These are phyloP conservation scores for Capsicum pubescens DNA, from an alignment of 257 asterid genomes.

Conservation along the genomic window DNA sequence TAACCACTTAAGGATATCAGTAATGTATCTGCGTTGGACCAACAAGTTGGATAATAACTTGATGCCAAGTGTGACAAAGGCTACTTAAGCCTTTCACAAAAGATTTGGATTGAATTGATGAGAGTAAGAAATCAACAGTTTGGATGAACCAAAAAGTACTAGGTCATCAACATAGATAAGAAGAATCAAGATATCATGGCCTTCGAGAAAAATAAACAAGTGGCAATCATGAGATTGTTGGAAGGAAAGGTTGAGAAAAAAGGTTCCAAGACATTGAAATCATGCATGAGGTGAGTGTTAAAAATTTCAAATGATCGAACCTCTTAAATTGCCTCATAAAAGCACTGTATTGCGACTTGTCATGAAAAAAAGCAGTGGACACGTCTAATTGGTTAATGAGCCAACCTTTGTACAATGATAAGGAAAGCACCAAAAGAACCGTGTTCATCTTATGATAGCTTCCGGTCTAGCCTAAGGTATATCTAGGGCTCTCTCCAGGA, in stretches of 20 bases:
- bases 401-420: not conserved
- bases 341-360: not conserved
- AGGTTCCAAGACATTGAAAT: not conserved
- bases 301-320: not conserved
- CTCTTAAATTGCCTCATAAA: constrained; percentile 12
- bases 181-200: constrained; percentile 1
- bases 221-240: not conserved
- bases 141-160: not conserved
- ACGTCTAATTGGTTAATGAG: not conserved
- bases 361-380: not conserved
- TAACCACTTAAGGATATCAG: constrained; percentile 11
- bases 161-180: not conserved
- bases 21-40: not conserved
- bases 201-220: constrained; percentile 8
- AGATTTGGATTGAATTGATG: not conserved
- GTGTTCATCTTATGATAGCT: not conserved
- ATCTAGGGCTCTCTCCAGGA: not conserved
- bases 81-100: not conserved
- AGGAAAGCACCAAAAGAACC: not conserved
- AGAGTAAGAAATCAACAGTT: constrained; percentile 5
- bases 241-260: not conserved
- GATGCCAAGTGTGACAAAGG: constrained; percentile 18
- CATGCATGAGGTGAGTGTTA: not conserved
- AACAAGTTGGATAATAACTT: not conserved
- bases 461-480: not conserved